Evolutionary conservation across 1,139 yeast genomes (phyloP).

Genomic region (Candida sojae): DNA sequence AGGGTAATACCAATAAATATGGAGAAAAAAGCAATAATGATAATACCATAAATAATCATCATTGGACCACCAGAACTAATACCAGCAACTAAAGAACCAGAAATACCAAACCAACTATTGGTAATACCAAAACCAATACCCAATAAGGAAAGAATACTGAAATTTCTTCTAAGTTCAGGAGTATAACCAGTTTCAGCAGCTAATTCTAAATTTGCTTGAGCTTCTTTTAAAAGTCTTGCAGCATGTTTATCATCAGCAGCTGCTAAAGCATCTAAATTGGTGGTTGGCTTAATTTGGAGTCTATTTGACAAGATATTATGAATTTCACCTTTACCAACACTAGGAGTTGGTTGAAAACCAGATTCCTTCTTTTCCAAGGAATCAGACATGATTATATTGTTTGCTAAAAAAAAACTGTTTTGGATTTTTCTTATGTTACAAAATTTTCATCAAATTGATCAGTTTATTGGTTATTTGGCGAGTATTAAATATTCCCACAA

Average conservation of each 20-base stretch:
- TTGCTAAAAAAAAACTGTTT: too few species aligned
- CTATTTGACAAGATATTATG: conserved; percentile 18
- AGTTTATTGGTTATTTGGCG: too few species aligned
- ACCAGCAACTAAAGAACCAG: conserved; percentile 41
- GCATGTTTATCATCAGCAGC: conserved; percentile 29
- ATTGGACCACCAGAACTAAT: conserved; percentile 69
- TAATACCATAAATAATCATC: conserved; percentile 65
- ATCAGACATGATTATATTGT: conserved; percentile 3
- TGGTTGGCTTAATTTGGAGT: conserved; percentile 6
- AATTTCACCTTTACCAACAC: conserved; percentile 22
- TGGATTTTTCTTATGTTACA: too few species aligned
- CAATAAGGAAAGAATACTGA: conserved; percentile 52
- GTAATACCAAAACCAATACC: conserved; percentile 68
- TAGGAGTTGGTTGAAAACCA: conserved; percentile 17
- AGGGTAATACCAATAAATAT: conserved; percentile 38
- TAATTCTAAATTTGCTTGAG: conserved; percentile 32
- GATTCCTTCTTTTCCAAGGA: conserved; percentile 10
- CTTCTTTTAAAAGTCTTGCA: conserved; percentile 24
- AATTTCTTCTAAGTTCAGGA: conserved; percentile 47
- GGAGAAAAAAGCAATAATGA: conserved; percentile 54
- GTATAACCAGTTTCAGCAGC: conserved; percentile 37
- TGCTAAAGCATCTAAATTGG: conserved; percentile 15
- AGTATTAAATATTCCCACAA: too few species aligned
- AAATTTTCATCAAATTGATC: too few species aligned
- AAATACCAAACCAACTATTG: conserved; percentile 64